Percentiles rank a stretch among this genome's conserved stretches.
phyloP scores from a whole-genome alignment of 1,284 basidiomycete species.

The Tetrapyrgos nigripes region DNA sequence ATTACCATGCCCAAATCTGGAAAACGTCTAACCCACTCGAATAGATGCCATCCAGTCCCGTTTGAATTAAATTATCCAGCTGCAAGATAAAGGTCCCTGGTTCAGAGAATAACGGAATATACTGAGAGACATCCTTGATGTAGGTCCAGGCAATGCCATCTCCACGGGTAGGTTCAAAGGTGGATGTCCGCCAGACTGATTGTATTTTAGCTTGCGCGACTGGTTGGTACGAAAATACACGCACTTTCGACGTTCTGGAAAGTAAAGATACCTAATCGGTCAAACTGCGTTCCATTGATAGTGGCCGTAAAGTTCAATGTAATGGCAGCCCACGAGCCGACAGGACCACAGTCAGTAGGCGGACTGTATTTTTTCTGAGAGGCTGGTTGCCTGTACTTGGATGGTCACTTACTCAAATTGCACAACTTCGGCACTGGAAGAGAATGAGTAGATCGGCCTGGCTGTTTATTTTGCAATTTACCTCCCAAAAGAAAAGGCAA shows the following conservation, averaged over 20 bases:
- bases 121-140: constrained; percentile 77
- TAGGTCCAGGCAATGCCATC: constrained; percentile 83
- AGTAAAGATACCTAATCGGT: constrained; percentile 74
- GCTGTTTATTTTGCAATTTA: constrained; percentile 40
- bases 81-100: constrained; percentile 74
- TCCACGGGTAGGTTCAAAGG: constrained; percentile 71
- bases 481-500: constrained; percentile 74
- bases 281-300: constrained; percentile 80
- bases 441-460: constrained; percentile 11
- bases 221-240: constrained; percentile 22
- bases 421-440: constrained; percentile 65
- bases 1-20: constrained; percentile 5
- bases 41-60: constrained; percentile 68
- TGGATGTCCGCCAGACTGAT: constrained; percentile 78
- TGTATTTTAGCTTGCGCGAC: neutral
- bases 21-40: constrained; percentile 52
- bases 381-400: neutral
- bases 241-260: constrained; percentile 79
- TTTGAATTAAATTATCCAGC: constrained; percentile 70
- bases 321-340: constrained; percentile 78
- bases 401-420: constrained; percentile 58
- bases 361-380: constrained; percentile 49
- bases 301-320: constrained; percentile 81
- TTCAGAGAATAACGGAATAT: constrained; percentile 70
- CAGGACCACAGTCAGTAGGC: constrained; percentile 72